A percentile compares a stretch with the other conserved stretches of the same genome.
These are phyloP conservation scores for Chalara sp. DNA, from an alignment of 2,329 filamentous ascomycete species.

Conservation along the genomic window DNA sequence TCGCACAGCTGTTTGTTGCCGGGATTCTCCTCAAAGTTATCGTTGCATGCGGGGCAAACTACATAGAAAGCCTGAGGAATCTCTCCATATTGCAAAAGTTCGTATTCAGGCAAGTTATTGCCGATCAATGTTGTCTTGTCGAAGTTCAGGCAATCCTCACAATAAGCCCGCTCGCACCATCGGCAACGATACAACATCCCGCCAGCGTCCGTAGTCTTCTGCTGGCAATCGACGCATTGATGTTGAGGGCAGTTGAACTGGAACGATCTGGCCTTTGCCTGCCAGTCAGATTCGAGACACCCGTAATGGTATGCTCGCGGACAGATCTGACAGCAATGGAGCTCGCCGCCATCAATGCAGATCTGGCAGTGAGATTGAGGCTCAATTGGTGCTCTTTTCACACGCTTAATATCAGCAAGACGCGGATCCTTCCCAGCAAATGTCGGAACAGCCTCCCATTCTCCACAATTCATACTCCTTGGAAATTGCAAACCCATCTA, in stretches of 20 bases:
- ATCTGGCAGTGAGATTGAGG: conserved; percentile 45
- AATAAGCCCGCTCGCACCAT: conserved; percentile 48
- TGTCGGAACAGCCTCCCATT: conserved; percentile 52
- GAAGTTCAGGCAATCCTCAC: conserved; percentile 53
- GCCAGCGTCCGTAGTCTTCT: conserved; percentile 38
- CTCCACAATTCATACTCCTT: conserved; percentile 46
- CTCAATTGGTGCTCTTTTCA: conserved; percentile 38
- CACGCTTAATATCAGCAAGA: conserved; percentile 39
- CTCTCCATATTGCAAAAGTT: conserved; percentile 38
- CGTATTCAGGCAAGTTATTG: conserved; percentile 43
- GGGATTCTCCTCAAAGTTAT: conserved; percentile 27
- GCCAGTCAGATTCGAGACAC: conserved; percentile 37
- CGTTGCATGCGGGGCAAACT: conserved; percentile 38
- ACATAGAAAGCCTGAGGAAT: conserved; percentile 43
- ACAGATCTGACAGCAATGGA: conserved; percentile 43
- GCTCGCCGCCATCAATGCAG: conserved; percentile 41
- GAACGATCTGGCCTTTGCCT: conserved; percentile 35
- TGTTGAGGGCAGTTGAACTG: conserved; percentile 52
- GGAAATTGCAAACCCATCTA: conserved; percentile 47
- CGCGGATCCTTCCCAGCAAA: conserved; percentile 47
- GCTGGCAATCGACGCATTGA: conserved; percentile 43
- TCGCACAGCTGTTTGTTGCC: conserved; percentile 23
- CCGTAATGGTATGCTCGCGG: conserved; percentile 46
- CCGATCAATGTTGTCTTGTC: conserved; percentile 42
- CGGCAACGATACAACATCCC: conserved; percentile 42